Conservation (phyloP, 192 early-diverging fungal genomes). For the Coemansia sp. region DNA sequence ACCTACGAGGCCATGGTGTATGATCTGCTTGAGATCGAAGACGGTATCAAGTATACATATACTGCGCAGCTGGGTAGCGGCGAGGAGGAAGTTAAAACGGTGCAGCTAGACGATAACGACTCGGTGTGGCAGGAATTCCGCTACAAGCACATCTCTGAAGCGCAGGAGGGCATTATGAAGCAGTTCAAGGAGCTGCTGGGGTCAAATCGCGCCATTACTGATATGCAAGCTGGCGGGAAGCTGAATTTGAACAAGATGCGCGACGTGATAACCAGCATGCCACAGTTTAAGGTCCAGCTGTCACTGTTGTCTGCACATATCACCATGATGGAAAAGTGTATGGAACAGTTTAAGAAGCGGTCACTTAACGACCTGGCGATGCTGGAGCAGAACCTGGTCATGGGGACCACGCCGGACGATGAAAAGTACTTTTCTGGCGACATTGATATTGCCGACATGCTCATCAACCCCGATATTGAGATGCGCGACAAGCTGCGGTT, state of each 20-base stretch:
- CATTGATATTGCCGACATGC: conserved; percentile 48
- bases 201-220: conserved; percentile 43
- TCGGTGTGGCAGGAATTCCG: conserved; percentile 58
- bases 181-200: conserved; percentile 49
- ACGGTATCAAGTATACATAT: conserved; percentile 51
- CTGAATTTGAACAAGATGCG: conserved; percentile 46
- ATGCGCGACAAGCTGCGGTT: conserved; percentile 49
- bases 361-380: conserved; percentile 48
- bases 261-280: conserved; percentile 51
- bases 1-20: conserved; percentile 99
- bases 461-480: conserved; percentile 49
- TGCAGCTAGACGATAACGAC: conserved; percentile 51
- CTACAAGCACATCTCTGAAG: conserved; percentile 58
- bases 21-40: conserved; percentile 74
- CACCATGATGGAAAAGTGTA: conserved; percentile 56
- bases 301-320: conserved; percentile 55
- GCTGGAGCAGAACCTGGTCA: conserved; percentile 58
- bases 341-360: conserved; percentile 53
- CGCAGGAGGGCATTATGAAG: conserved; percentile 48
- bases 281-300: conserved; percentile 54
- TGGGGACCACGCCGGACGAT: conserved; percentile 54
- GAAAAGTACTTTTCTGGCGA: conserved; percentile 47
- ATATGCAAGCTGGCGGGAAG: conserved; percentile 40
- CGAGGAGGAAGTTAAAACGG: conserved; percentile 31
- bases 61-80: conserved; percentile 45